These are phyloP conservation scores for Blastomyces emzantsi DNA, from an alignment of 2,329 filamentous ascomycete genomes.

Conservation along the genomic window DNA sequence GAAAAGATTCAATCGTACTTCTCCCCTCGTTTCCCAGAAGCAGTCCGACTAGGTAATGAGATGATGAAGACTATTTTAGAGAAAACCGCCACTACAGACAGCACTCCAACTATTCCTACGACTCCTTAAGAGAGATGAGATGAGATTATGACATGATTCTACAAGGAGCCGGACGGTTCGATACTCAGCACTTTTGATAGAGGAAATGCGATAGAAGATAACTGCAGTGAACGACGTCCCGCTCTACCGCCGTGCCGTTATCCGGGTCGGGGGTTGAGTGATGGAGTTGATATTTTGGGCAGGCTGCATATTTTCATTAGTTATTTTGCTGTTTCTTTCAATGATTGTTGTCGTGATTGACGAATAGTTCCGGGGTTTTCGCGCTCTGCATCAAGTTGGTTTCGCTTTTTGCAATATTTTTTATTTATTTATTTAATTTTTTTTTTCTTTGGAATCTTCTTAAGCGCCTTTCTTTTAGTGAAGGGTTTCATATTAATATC, in stretches of 20 bases:
- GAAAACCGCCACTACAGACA: slow-evolving; percentile 46
- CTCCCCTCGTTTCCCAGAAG: slow-evolving; percentile 78
- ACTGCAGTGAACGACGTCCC: neutral
- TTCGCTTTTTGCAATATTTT: neutral
- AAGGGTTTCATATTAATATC: neutral
- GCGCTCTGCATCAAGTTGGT: neutral
- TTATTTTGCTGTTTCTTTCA: neutral
- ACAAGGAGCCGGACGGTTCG: neutral
- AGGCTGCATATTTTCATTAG: neutral
- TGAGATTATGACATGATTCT: neutral
- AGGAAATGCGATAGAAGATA: neutral
- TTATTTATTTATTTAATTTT: too few relatives aligned
- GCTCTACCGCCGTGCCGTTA: neutral
- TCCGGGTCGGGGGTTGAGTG: neutral
- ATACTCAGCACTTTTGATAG: neutral
- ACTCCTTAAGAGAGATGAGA: neutral
- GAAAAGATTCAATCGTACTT: slow-evolving; percentile 87
- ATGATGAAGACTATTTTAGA: slow-evolving; percentile 96
- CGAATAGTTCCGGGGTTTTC: neutral
- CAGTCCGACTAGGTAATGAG: slow-evolving; percentile 78
- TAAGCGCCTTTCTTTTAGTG: neutral
- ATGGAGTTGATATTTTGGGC: neutral
- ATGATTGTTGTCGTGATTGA: neutral
- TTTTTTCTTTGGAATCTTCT: neutral
- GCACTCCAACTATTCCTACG: neutral